These are phyloP conservation scores for Taphrina betulina DNA, from an alignment of 1,139 yeast genomes.

Conservation along the genomic window DNA sequence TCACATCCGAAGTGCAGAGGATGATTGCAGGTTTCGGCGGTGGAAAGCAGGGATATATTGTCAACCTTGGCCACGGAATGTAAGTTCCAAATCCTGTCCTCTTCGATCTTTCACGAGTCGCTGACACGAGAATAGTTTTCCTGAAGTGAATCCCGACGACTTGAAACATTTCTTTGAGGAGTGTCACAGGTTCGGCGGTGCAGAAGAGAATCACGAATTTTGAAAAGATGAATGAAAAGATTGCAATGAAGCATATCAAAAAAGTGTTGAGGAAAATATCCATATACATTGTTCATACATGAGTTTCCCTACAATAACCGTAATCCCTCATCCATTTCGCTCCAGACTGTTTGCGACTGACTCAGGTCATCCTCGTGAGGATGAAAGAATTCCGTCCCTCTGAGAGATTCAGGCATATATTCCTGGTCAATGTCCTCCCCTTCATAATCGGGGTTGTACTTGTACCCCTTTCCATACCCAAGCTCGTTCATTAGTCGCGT, in stretches of 20 bases:
- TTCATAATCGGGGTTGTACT: conserved; percentile 76
- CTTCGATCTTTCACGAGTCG: too few species aligned
- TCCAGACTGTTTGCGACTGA: background rate
- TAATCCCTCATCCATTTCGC: conserved; percentile 10
- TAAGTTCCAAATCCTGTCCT: too few species aligned
- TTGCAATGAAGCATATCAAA: background rate
- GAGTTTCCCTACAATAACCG: background rate
- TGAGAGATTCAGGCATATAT: conserved; percentile 60
- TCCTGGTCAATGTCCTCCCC: conserved; percentile 73
- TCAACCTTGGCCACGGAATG: conserved; percentile 35
- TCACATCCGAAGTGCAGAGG: conserved; percentile 72
- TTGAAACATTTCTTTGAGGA: conserved; percentile 32
- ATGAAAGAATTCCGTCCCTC: conserved; percentile 46
- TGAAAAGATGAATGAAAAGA: background rate
- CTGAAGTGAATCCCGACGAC: conserved; percentile 34
- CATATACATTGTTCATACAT: background rate
- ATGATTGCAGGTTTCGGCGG: conserved; percentile 92
- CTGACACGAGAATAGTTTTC: too few species aligned
- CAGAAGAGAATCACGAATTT: conserved; percentile 23
- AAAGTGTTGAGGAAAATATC: background rate
- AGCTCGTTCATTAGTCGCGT: conserved; percentile 82
- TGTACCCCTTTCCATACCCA: conserved; percentile 81
- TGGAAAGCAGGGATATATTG: conserved; percentile 60
- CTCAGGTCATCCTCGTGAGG: conserved; percentile 39
- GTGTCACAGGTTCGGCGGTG: conserved; percentile 33